Conservation (phyloP, 2,329 filamentous ascomycete species). For the Aspergillus sp. region DNA sequence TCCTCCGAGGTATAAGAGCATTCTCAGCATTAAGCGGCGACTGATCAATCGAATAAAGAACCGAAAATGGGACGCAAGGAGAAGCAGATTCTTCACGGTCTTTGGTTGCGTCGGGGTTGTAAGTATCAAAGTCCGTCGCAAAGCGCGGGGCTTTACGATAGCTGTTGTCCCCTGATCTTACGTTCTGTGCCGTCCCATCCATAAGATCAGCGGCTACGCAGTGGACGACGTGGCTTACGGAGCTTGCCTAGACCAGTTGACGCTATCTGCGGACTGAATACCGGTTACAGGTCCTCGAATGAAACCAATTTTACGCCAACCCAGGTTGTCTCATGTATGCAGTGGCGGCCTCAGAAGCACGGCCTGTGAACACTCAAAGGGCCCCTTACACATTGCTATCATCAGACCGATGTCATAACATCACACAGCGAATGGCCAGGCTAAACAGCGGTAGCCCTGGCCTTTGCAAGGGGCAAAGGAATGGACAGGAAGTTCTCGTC, state of each 20-base stretch:
- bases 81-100: background rate
- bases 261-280: background rate
- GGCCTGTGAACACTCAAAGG: background rate
- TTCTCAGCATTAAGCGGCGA: background rate
- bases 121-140: slow-evolving; percentile 12
- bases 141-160: slow-evolving; percentile 15
- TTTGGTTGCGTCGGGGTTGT: background rate
- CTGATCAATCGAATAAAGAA: slow-evolving; percentile 11
- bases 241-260: background rate
- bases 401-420: slow-evolving; percentile 4
- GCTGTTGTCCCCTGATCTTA: slow-evolving; percentile 15
- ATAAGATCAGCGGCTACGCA: slow-evolving; percentile 9
- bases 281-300: background rate
- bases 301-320: background rate
- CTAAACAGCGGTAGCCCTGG: slow-evolving; percentile 7
- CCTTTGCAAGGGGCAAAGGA: slow-evolving; percentile 12
- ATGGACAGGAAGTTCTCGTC: slow-evolving; percentile 13
- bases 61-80: slow-evolving; percentile 10
- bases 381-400: slow-evolving; percentile 7
- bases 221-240: slow-evolving; percentile 18
- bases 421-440: slow-evolving; percentile 1
- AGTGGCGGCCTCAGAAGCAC: slow-evolving; percentile 1
- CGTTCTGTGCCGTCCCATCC: slow-evolving; percentile 7
- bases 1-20: background rate
- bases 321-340: slow-evolving; percentile 3